Evolutionary conservation across 768 basidiomycete species (phyloP).

Genomic region (Vararia minispora): DNA sequence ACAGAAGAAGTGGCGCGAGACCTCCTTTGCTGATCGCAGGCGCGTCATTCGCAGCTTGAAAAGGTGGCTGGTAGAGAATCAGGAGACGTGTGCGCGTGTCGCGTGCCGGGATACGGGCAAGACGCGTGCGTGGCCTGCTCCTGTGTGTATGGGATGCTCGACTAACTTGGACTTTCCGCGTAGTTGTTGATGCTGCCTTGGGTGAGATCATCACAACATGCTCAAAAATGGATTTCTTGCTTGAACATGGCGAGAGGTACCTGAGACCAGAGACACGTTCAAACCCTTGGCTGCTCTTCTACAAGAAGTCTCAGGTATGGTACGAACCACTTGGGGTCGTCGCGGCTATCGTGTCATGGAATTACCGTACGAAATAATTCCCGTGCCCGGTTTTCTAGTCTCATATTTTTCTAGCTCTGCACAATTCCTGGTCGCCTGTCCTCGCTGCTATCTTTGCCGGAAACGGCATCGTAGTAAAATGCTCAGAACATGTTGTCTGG

Average conservation of each 20-base stretch:
- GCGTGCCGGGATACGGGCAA: conserved; percentile 94
- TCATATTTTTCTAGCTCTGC: conserved; percentile 50
- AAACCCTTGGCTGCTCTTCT: conserved; percentile 54
- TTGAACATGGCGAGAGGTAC: conserved; percentile 72
- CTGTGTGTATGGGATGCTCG: background rate
- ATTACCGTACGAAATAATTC: conserved; percentile 53
- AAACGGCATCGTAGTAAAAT: conserved; percentile 84
- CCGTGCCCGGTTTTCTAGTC: background rate
- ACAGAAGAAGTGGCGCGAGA: conserved; percentile 62
- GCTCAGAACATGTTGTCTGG: conserved; percentile 90
- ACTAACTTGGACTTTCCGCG: conserved; percentile 4
- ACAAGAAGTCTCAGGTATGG: conserved; percentile 69
- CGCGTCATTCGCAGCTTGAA: conserved; percentile 79
- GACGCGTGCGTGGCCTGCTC: conserved; percentile 49
- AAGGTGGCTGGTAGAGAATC: conserved; percentile 89
- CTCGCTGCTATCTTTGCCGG: conserved; percentile 86
- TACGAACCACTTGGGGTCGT: conserved; percentile 93
- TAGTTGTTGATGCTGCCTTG: conserved; percentile 88
- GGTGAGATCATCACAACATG: conserved; percentile 95
- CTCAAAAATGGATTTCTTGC: conserved; percentile 88
- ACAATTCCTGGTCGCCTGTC: conserved; percentile 92
- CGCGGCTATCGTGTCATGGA: conserved; percentile 91
- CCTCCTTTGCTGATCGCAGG: conserved; percentile 68
- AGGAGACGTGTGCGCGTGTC: conserved; percentile 75
- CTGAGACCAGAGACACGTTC: conserved; percentile 64